A percentile compares a stretch with the other conserved stretches of the same genome.
phyloP scores from a whole-genome alignment of 768 basidiomycete species.

The Mycena sanguinolenta region DNA sequence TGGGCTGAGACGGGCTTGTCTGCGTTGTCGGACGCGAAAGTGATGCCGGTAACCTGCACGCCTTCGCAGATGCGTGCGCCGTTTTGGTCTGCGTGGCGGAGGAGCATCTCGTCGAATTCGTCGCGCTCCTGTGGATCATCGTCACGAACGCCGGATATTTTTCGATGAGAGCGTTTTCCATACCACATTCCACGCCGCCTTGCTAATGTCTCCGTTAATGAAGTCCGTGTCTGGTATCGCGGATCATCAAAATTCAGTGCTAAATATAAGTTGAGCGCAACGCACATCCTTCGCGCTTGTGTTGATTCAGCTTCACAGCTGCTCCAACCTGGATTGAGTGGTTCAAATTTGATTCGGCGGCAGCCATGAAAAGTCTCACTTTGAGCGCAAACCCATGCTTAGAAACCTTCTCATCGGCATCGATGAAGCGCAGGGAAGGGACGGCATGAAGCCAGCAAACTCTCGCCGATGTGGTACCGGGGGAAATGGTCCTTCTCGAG shows the following conservation, averaged over 20 bases:
- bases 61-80: constrained; percentile 66
- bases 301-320: constrained; percentile 54
- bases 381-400: constrained; percentile 50
- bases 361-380: constrained; percentile 33
- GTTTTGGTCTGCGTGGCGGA: constrained; percentile 62
- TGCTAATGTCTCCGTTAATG: constrained; percentile 59
- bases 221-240: constrained; percentile 72
- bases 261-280: constrained; percentile 1
- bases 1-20: constrained; percentile 53
- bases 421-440: constrained; percentile 53
- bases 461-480: constrained; percentile 55
- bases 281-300: constrained; percentile 54
- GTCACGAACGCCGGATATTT: background rate
- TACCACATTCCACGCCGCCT: constrained; percentile 74
- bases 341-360: background rate
- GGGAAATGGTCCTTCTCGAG: constrained; percentile 47
- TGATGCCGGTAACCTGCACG: constrained; percentile 58
- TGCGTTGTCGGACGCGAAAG: constrained; percentile 52
- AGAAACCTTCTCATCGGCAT: constrained; percentile 48
- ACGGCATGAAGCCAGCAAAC: constrained; percentile 52
- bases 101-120: constrained; percentile 69
- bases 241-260: background rate
- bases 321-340: constrained; percentile 49
- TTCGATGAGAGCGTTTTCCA: constrained; percentile 38
- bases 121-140: constrained; percentile 58